Conservation (phyloP, 257 asterid species). For the Ophiorrhiza pumila region DNA sequence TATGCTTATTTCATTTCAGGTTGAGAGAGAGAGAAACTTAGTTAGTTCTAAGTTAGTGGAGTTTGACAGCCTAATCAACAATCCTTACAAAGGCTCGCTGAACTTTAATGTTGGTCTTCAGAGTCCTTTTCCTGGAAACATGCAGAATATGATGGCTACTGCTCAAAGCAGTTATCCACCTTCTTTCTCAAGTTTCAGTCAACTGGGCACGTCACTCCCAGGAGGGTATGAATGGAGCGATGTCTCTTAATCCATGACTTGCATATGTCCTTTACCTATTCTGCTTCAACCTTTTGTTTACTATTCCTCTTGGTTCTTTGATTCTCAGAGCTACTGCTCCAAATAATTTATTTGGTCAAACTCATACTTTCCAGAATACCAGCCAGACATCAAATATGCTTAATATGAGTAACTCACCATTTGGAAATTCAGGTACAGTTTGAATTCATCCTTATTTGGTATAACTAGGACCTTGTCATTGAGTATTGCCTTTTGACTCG, state of each 20-base stretch:
- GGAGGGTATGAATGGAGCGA: slow-evolving; percentile 48
- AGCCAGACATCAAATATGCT: slow-evolving; percentile 39
- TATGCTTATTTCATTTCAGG: slow-evolving; percentile 42
- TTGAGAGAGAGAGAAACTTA: slow-evolving; percentile 72
- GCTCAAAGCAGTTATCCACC: slow-evolving; percentile 43
- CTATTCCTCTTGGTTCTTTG: slow-evolving; percentile 17
- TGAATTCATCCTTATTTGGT: slow-evolving; percentile 3
- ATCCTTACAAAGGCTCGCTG: slow-evolving; percentile 39
- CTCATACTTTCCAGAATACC: slow-evolving; percentile 43
- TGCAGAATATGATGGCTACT: slow-evolving; percentile 26
- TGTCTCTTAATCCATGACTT: slow-evolving; percentile 15
- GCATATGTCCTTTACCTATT: slow-evolving; percentile 15
- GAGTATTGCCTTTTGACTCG: slow-evolving; percentile 11
- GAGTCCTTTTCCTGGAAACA: slow-evolving; percentile 38
- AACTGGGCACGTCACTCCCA: slow-evolving; percentile 51
- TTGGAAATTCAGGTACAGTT: slow-evolving; percentile 48
- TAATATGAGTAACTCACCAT: slow-evolving; percentile 37
- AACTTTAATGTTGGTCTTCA: slow-evolving; percentile 44
- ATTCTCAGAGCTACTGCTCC: slow-evolving; percentile 57
- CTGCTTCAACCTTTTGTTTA: slow-evolving; percentile 15
- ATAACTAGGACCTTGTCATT: slow-evolving; percentile 10
- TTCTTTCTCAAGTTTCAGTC: slow-evolving; percentile 63
- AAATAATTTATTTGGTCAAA: slow-evolving; percentile 60
- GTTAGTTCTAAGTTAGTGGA: slow-evolving; percentile 63
- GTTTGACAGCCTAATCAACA: slow-evolving; percentile 60